phyloP scores from a whole-genome alignment of 345 rosid genomes.

The Eucalyptus curtisii region DNA sequence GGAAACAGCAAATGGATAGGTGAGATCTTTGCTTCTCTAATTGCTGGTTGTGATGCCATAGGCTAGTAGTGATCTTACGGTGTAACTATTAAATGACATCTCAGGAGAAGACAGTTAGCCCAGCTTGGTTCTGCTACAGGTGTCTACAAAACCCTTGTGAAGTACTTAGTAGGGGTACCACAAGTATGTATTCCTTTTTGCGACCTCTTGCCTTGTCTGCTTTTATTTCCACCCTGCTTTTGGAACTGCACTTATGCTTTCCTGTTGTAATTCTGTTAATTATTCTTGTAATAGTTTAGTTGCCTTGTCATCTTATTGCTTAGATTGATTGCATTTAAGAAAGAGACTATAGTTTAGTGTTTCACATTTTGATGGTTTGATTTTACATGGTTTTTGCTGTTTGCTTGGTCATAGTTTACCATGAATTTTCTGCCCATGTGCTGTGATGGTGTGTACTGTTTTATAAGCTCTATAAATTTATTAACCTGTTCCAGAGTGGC shows the following conservation, averaged over 20 bases:
- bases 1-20: slow-evolving; percentile 99
- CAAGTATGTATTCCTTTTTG: slow-evolving; percentile 38
- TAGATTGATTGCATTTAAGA: not conserved
- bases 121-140: slow-evolving; percentile 98
- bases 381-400: not conserved
- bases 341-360: not conserved
- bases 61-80: not conserved
- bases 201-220: not conserved
- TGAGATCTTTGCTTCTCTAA: slow-evolving; percentile 7
- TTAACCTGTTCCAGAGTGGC: not conserved
- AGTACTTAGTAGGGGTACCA: slow-evolving; percentile 99
- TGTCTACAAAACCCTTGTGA: slow-evolving; percentile 94
- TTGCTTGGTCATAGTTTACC: not conserved
- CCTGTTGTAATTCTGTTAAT: not conserved
- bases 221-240: not conserved
- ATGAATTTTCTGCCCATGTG: not conserved
- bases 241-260: not conserved
- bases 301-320: not conserved
- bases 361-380: not conserved
- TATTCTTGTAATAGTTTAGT: not conserved
- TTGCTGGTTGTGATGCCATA: not conserved
- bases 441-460: not conserved
- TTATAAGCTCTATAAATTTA: not conserved
- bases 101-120: slow-evolving; percentile 89
- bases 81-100: not conserved